Conservation (phyloP, 805 yeast species). For the Sugiyamaella smithiae region DNA sequence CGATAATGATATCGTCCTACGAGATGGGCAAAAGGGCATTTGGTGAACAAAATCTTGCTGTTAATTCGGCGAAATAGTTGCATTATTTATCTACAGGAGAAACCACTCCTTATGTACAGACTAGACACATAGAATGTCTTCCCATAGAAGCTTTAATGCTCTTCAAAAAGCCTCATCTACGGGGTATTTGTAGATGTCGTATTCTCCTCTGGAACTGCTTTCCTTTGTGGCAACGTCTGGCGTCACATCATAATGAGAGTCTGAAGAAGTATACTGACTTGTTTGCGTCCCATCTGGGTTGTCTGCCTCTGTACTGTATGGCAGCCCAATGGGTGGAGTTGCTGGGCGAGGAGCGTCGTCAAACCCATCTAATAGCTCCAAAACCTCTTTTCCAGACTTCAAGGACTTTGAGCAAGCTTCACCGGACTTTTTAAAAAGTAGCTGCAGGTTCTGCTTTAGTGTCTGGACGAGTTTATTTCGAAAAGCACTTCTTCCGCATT, state of each 20-base stretch:
- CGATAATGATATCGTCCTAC: conserved; percentile 95
- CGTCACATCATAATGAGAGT: not conserved
- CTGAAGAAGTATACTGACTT: not conserved
- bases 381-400: not conserved
- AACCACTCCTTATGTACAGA: not conserved
- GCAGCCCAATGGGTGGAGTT: not conserved
- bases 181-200: not conserved
- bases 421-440: not conserved
- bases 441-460: not conserved
- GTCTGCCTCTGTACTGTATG: not conserved
- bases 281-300: not conserved
- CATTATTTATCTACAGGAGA: not conserved
- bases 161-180: not conserved
- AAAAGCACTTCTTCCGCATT: conserved; percentile 11
- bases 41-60: conserved; percentile 19
- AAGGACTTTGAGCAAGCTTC: not conserved
- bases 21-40: conserved; percentile 77
- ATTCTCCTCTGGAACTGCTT: not conserved
- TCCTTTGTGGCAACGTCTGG: not conserved
- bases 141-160: not conserved
- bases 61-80: not conserved
- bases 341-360: conserved; percentile 3
- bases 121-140: not conserved
- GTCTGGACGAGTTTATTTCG: conserved; percentile 13
- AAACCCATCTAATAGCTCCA: conserved; percentile 7